These are phyloP conservation scores for Tolypocladium capitatum DNA, from an alignment of 2,329 filamentous ascomycete species.

Conservation along the genomic window DNA sequence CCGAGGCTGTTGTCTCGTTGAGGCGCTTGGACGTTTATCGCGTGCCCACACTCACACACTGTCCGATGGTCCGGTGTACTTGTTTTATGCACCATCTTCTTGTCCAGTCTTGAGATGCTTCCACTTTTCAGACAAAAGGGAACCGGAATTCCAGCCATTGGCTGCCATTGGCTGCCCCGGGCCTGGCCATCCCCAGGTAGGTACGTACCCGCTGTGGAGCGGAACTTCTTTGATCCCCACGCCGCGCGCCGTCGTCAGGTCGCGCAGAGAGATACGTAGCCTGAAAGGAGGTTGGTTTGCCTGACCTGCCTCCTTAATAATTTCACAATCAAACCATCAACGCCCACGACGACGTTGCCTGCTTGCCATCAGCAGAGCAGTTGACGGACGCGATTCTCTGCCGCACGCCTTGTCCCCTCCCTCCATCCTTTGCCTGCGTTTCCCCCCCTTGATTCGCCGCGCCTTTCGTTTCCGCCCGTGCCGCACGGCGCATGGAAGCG, in stretches of 20 bases:
- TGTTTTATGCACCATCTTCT: neutral
- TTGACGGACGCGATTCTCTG: slow-evolving; percentile 8
- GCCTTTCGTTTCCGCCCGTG: slow-evolving; percentile 9
- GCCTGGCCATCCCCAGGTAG: neutral
- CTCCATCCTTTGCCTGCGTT: slow-evolving; percentile 5
- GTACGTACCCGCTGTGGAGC: neutral
- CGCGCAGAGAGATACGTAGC: slow-evolving; percentile 14
- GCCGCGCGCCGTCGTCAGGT: neutral
- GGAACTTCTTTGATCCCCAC: slow-evolving; percentile 3
- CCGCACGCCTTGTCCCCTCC: slow-evolving; percentile 4
- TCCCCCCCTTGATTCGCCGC: slow-evolving; percentile 9
- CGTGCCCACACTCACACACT: no score
- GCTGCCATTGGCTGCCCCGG: neutral
- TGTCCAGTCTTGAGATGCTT: neutral
- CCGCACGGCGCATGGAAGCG: slow-evolving; percentile 24
- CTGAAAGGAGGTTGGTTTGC: slow-evolving; percentile 14
- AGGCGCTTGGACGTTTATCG: no score
- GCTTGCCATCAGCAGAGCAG: slow-evolving; percentile 16
- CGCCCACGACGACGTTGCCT: slow-evolving; percentile 11
- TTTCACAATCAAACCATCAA: slow-evolving; percentile 7
- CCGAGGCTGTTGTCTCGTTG: no score
- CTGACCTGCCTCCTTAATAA: slow-evolving; percentile 7
- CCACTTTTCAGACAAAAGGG: neutral
- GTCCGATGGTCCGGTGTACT: neutral
- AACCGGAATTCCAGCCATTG: neutral